These are phyloP conservation scores for Mycena pura DNA, from an alignment of 768 basidiomycete species.

Conservation along the genomic window DNA sequence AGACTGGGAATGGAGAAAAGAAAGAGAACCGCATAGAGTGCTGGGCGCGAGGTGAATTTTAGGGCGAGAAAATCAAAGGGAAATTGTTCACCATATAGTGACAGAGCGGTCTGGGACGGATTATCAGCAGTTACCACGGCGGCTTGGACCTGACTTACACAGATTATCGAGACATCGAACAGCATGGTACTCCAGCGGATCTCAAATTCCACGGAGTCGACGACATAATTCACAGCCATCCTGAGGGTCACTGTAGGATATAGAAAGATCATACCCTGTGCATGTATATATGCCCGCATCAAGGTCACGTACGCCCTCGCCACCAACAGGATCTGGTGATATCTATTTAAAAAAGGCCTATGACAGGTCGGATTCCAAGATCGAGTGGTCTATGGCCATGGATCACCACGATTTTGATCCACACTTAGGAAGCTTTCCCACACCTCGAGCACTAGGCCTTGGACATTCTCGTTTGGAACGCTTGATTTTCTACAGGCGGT, in stretches of 20 bases:
- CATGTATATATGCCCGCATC: not conserved
- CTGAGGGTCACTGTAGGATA: not conserved
- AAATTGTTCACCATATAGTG: constrained; percentile 8
- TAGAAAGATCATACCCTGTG: not conserved
- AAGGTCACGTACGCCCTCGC: not conserved
- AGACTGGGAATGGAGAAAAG: constrained; percentile 4
- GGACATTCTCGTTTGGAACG: too few relatives aligned
- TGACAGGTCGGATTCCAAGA: too few relatives aligned
- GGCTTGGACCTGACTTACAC: not conserved
- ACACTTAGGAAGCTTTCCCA: too few relatives aligned
- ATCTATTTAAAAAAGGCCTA: too few relatives aligned
- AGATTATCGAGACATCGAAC: constrained; percentile 11
- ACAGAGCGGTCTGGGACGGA: not conserved
- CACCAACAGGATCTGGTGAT: not conserved
- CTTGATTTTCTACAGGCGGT: too few relatives aligned
- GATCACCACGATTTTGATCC: too few relatives aligned
- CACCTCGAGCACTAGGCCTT: too few relatives aligned
- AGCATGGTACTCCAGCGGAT: constrained; percentile 3
- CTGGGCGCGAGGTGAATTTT: not conserved
- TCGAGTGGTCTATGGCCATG: too few relatives aligned
- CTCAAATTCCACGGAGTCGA: constrained; percentile 13
- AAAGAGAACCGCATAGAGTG: constrained; percentile 9
- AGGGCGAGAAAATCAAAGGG: not conserved
- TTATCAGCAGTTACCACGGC: not conserved
- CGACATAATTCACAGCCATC: constrained; percentile 13